These are phyloP conservation scores for Agrocybe chaxingu DNA, from an alignment of 768 basidiomycete species.

Conservation along the genomic window DNA sequence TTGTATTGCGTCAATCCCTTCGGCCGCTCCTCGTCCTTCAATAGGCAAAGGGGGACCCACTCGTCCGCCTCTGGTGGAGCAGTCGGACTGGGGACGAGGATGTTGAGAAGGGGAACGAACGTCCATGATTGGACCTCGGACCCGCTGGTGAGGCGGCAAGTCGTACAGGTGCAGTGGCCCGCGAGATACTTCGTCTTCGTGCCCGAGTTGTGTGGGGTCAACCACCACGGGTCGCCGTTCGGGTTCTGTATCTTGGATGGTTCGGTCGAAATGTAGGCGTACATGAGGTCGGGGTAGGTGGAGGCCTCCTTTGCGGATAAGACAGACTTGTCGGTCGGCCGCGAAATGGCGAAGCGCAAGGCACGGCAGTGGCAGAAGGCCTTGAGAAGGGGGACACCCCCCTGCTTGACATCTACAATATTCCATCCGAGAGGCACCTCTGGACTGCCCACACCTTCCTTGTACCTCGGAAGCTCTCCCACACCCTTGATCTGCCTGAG, in stretches of 20 bases:
- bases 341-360: slow-evolving; percentile 14
- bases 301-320: neutral
- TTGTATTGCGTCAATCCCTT: slow-evolving; percentile 21
- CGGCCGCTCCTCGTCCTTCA: slow-evolving; percentile 12
- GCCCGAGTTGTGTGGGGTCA: slow-evolving; percentile 9
- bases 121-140: slow-evolving; percentile 17
- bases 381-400: neutral
- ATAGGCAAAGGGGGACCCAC: slow-evolving; percentile 7
- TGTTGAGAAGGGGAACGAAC: slow-evolving; percentile 14
- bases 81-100: slow-evolving; percentile 1
- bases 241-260: slow-evolving; percentile 8
- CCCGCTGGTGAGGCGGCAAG: slow-evolving; percentile 19
- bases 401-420: neutral
- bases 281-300: slow-evolving; percentile 21
- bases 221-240: slow-evolving; percentile 24
- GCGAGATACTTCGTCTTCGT: slow-evolving; percentile 13
- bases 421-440: slow-evolving; percentile 16
- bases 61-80: neutral
- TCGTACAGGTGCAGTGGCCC: slow-evolving; percentile 18
- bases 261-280: slow-evolving; percentile 9
- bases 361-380: slow-evolving; percentile 14
- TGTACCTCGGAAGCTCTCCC: slow-evolving; percentile 13
- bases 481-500: slow-evolving; percentile 6
- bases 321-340: slow-evolving; percentile 14
- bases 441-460: slow-evolving; percentile 4